Evolutionary conservation across 2,329 filamentous ascomycete species (phyloP).

Genomic region (Fusarium tanahbumbuense): DNA sequence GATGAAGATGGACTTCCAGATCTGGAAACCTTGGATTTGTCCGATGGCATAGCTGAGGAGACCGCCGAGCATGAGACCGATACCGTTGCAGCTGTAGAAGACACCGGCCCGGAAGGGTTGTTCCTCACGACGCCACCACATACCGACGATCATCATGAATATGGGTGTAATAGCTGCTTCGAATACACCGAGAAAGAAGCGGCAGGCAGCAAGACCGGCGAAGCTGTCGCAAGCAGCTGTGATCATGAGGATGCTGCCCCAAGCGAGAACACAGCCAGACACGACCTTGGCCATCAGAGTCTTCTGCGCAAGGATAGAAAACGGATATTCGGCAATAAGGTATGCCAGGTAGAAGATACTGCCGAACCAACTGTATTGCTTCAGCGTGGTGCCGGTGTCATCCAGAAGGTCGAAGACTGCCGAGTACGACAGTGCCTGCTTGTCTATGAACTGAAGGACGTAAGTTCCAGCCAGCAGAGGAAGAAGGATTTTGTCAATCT

Average conservation of each 20-base stretch:
- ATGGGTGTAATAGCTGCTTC: not conserved
- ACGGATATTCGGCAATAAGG: constrained; percentile 54
- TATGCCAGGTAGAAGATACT: constrained; percentile 51
- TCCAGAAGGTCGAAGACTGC: constrained; percentile 42
- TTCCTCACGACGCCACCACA: no score
- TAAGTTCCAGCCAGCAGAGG: constrained; percentile 41
- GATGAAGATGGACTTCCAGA: no score
- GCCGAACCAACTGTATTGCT: constrained; percentile 56
- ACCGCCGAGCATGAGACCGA: no score
- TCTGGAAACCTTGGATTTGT: no score
- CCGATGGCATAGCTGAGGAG: no score
- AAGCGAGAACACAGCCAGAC: not conserved
- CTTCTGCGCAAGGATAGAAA: constrained; percentile 51
- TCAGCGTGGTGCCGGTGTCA: constrained; percentile 53
- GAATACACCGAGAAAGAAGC: constrained; percentile 8
- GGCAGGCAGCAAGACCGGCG: not conserved
- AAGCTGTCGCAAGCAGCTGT: constrained; percentile 11
- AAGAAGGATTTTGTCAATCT: constrained; percentile 43
- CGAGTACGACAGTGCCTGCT: constrained; percentile 43
- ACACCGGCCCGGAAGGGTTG: no score
- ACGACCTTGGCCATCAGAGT: constrained; percentile 4
- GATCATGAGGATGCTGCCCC: not conserved
- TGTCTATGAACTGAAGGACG: constrained; percentile 45
- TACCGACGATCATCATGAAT: not conserved
- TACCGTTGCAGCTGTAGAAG: no score